A percentile compares a stretch with the other conserved stretches of the same genome.
Evolutionary conservation across 139 green algal genomes (phyloP).

Genomic region (Chlamydomonas applanata): DNA sequence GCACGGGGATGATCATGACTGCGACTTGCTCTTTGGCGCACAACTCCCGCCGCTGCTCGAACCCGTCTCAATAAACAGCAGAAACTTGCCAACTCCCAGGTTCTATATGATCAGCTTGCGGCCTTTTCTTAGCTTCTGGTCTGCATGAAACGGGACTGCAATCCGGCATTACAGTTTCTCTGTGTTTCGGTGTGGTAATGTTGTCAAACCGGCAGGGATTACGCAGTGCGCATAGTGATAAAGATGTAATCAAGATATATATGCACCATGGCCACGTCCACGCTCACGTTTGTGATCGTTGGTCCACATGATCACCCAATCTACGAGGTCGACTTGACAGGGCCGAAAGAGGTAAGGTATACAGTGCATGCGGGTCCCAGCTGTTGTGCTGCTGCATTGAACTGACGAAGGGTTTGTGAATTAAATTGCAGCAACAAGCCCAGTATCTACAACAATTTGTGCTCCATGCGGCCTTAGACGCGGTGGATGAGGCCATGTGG

Average conservation of each 20-base stretch:
- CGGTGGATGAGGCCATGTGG: constrained; percentile 91
- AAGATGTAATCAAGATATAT: neutral
- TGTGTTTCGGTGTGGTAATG: no score
- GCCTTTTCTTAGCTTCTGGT: no score
- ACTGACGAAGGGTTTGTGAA: neutral
- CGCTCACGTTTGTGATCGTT: constrained; percentile 82
- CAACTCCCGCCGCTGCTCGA: no score
- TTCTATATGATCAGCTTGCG: no score
- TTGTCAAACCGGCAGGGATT: no score
- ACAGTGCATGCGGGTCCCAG: neutral
- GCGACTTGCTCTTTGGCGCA: no score
- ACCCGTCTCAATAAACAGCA: no score
- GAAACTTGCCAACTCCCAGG: no score
- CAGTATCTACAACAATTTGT: constrained; percentile 98
- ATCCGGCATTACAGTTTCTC: no score
- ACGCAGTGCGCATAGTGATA: no score
- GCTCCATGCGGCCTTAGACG: constrained; percentile 89
- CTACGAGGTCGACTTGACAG: constrained; percentile 78
- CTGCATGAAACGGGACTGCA: no score
- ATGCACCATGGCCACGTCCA: constrained; percentile 27
- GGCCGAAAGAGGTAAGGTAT: constrained; percentile 41
- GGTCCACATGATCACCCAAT: constrained; percentile 78
- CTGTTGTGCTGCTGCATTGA: neutral
- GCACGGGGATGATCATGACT: constrained; percentile 96
- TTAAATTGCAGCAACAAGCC: constrained; percentile 66